Percentiles rank a stretch among this genome's conserved stretches.
These are phyloP conservation scores for Fusarium cicatricum DNA, from an alignment of 2,329 filamentous ascomycete species.

Conservation along the genomic window DNA sequence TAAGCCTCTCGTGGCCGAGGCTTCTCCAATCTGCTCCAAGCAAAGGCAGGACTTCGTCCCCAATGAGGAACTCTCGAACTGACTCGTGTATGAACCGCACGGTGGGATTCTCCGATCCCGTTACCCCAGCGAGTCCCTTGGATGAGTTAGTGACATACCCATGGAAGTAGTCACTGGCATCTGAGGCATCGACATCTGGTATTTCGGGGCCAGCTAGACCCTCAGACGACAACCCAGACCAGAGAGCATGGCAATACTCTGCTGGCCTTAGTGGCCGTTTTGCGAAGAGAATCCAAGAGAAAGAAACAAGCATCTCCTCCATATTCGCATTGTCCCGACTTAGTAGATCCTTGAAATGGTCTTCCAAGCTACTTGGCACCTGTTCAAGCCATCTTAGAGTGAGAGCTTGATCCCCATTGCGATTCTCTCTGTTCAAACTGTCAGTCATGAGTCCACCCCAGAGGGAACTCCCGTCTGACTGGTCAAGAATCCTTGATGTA, in stretches of 20 bases:
- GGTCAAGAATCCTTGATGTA: constrained; percentile 29
- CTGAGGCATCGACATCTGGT: no score
- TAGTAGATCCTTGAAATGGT: constrained; percentile 61
- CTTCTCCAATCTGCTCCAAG: not conserved
- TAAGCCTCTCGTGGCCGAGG: constrained; percentile 12
- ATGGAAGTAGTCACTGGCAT: constrained; percentile 24
- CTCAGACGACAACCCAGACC: not conserved
- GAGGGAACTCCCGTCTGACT: constrained; percentile 54
- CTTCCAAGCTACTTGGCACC: constrained; percentile 51
- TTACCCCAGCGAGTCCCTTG: constrained; percentile 56
- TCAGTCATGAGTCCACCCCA: constrained; percentile 52
- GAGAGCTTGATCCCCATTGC: constrained; percentile 40
- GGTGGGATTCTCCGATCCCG: constrained; percentile 32
- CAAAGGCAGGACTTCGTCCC: constrained; percentile 42
- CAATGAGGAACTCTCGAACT: constrained; percentile 56
- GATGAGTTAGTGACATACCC: constrained; percentile 51
- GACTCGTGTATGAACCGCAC: constrained; percentile 62
- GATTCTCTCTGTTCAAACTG: constrained; percentile 49
- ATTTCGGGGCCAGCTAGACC: not conserved
- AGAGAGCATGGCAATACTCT: constrained; percentile 52
- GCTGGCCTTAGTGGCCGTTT: constrained; percentile 50
- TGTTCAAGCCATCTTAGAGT: constrained; percentile 41
- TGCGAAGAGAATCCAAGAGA: constrained; percentile 63
- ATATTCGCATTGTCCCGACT: constrained; percentile 54
- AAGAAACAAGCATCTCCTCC: constrained; percentile 52